These are phyloP conservation scores for Lactuca sativa DNA, from an alignment of 129 eudicot genomes.

Conservation along the genomic window DNA sequence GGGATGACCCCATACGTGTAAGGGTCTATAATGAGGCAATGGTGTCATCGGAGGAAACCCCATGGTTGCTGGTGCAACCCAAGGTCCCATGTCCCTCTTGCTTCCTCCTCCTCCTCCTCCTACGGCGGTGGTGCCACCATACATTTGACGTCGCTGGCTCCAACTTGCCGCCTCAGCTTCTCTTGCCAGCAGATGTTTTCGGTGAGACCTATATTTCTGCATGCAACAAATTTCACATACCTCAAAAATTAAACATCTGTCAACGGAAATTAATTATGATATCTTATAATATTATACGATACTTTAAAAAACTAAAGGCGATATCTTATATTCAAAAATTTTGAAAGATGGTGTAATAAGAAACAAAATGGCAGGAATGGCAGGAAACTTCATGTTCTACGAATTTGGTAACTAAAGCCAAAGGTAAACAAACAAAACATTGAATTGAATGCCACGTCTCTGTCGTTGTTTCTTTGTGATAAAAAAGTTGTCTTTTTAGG, in stretches of 20 bases:
- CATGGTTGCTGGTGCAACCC: constrained; percentile 79
- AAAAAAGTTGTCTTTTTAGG: constrained; percentile 26
- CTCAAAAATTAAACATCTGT: not conserved
- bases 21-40: constrained; percentile 68
- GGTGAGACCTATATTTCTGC: constrained; percentile 93
- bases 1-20: constrained; percentile 99
- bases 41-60: constrained; percentile 79
- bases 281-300: not conserved
- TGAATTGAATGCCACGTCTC: constrained; percentile 23
- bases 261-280: too few relatives aligned
- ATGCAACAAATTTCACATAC: constrained; percentile 33
- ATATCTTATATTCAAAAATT: too few relatives aligned
- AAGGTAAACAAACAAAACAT: constrained; percentile 29
- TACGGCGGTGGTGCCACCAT: constrained; percentile 39
- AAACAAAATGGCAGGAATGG: not conserved
- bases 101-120: constrained; percentile 45
- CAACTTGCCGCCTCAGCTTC: constrained; percentile 95
- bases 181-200: constrained; percentile 80
- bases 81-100: constrained; percentile 54
- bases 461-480: constrained; percentile 25
- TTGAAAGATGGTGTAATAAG: not conserved
- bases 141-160: constrained; percentile 84
- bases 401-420: constrained; percentile 3
- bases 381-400: constrained; percentile 4
- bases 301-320: not conserved